Base-by-base conservation (phyloP, 2,329 filamentous ascomycete species). In the Stagonosporopsis chrysanthemi region DNA sequence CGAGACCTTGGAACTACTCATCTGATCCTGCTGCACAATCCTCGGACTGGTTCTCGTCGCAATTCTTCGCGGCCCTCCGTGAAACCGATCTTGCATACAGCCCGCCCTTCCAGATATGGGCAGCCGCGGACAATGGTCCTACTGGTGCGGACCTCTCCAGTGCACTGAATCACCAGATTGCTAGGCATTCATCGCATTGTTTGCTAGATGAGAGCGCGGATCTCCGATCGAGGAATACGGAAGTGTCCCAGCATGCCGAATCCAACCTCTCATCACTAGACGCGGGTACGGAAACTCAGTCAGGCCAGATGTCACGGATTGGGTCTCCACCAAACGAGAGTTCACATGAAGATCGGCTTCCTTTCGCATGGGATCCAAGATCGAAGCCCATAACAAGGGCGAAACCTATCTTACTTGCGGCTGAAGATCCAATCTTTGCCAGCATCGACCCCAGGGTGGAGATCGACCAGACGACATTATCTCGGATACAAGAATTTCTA, bases 31-130 rank as follows among this genome's bases (percentile, higher is more conserved):
- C 26, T 17, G 35, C 26, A 4, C 35, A 51, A 15, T 24, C 41
- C 2, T 52, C 48, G 11, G 42, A 44, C 22, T 57, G 54, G 54
- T 47, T 57, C 9, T 57, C 54, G 7, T 46, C 41, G 0, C 46
- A 52, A 12, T 57, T 57, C 17, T 52, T 57, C 19, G 54, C 47
- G 6, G 54, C 54, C 4, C 15, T 57, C 14, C 54, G 54, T 24
- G 54, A 57, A 43, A 57, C 54, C 5, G 47, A 57, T 42, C 54
- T 57, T 29, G 47, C 48, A 29, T 51, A 35, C 11, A 57, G 54
- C 24, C 54, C 54, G 8, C 14, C 42, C 6, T 41, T 39, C 6
- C 36, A 52, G 23, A 23, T 22, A 6, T 47, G 46, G 42, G 24
- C 8, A 22, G n/a, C 12, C 38, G 19, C 4, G 1, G 23, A 33